These are phyloP conservation scores for Simmondsia chinensis DNA, from an alignment of 148 eudicot genomes.

Conservation along the genomic window DNA sequence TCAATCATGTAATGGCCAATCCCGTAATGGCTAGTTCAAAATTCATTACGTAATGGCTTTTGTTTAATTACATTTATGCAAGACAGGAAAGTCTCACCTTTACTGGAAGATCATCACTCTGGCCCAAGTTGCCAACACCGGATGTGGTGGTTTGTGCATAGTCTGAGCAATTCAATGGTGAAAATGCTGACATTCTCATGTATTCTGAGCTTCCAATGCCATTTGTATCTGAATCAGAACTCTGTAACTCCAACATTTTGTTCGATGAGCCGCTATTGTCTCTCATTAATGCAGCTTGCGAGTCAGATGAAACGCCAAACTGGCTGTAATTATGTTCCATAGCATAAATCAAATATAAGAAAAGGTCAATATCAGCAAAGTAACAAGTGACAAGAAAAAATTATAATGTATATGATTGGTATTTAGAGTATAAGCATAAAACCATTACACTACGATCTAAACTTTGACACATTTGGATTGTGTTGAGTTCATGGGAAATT, in stretches of 20 bases:
- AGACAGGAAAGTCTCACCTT: constrained; percentile 47
- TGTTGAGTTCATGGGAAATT: too few relatives aligned
- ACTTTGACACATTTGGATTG: too few relatives aligned
- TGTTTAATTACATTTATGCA: background rate
- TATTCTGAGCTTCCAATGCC: constrained; percentile 22
- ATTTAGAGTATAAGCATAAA: too few relatives aligned
- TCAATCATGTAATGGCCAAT: too few relatives aligned
- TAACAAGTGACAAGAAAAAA: too few relatives aligned
- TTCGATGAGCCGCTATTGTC: constrained; percentile 17
- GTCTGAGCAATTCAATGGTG: constrained; percentile 17
- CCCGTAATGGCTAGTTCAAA: too few relatives aligned
- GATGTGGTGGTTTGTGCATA: constrained; percentile 8
- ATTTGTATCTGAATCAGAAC: constrained; percentile 16
- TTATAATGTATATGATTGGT: too few relatives aligned
- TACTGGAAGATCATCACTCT: constrained; percentile 12
- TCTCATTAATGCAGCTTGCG: constrained; percentile 19
- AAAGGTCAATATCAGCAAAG: too few relatives aligned
- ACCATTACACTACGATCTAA: too few relatives aligned
- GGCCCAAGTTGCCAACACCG: constrained; percentile 11
- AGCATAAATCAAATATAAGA: too few relatives aligned
- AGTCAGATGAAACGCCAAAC: constrained; percentile 21
- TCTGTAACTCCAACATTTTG: constrained; percentile 15
- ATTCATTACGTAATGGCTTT: too few relatives aligned
- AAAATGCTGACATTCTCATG: constrained; percentile 22
- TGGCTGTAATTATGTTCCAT: constrained; percentile 13